phyloP scores from a whole-genome alignment of 768 basidiomycete species.

The Infundibulicybe gibba region DNA sequence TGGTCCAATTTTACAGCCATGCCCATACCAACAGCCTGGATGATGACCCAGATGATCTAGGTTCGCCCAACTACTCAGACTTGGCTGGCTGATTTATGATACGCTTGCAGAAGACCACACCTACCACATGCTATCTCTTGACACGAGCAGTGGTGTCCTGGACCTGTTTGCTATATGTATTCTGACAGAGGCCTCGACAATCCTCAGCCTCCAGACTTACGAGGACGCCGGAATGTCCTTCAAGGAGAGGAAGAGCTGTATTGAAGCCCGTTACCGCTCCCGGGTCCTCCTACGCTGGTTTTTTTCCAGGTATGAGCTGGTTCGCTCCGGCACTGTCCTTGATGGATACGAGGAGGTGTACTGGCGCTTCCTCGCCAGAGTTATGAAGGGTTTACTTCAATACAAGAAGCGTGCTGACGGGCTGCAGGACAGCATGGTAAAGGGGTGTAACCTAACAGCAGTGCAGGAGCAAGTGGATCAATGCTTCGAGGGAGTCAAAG shows the following conservation, averaged over 20 bases:
- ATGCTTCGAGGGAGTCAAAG: no score
- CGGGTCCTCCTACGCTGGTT: constrained; percentile 1
- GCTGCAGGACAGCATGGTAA: no score
- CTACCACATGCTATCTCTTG: not conserved
- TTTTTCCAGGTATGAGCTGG: constrained; percentile 9
- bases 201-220: not conserved
- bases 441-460: no score
- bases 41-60: no score
- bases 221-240: not conserved
- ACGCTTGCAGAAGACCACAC: not conserved
- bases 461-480: no score
- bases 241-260: not conserved
- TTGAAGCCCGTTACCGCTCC: not conserved
- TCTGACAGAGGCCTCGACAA: not conserved
- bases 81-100: no score
- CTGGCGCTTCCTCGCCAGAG: not conserved
- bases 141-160: no score
- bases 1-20: no score
- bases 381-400: not conserved
- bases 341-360: not conserved
- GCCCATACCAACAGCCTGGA: no score
- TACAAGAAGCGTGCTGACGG: not conserved
- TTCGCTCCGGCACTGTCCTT: not conserved
- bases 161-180: not conserved
- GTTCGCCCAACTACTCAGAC: no score